A percentile compares a stretch with the other conserved stretches of the same genome.
Conservation (phyloP, 2,329 filamentous ascomycete genomes). For the Fusarium palustre region DNA sequence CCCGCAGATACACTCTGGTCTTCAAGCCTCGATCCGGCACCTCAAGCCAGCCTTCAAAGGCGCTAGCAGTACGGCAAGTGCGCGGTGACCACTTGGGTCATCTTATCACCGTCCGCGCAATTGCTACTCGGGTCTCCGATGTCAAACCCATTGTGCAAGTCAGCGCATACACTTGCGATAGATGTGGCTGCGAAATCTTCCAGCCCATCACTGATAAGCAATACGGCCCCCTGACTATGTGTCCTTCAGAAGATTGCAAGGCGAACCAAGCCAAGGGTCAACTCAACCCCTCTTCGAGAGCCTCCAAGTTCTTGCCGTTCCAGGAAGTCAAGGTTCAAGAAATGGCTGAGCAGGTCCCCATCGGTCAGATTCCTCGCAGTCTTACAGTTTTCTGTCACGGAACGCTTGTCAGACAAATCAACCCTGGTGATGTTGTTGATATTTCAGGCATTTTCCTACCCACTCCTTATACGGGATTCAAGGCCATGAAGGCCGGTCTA, state of each 20-base stretch:
- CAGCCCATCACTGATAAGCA: constrained; percentile 93
- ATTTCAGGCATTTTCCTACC: constrained; percentile 95
- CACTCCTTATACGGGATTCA: constrained; percentile 98
- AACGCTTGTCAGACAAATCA: constrained; percentile 85
- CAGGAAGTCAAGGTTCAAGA: constrained; percentile 99
- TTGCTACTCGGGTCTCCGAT: constrained; percentile 94
- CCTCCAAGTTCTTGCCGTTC: constrained; percentile 96
- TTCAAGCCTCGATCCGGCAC: constrained; percentile 91
- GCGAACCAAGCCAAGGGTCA: constrained; percentile 93
- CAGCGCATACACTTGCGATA: constrained; percentile 97
- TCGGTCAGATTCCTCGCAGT: constrained; percentile 94
- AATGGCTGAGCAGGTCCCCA: constrained; percentile 98
- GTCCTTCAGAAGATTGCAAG: constrained; percentile 90
- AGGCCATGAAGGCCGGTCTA: constrained; percentile 95
- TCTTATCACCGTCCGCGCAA: constrained; percentile 93
- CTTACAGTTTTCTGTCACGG: constrained; percentile 92
- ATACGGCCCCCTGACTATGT: constrained; percentile 87
- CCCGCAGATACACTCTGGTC: constrained; percentile 92
- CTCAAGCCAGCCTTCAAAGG: constrained; percentile 70
- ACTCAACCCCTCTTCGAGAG: constrained; percentile 92
- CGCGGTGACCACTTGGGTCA: constrained; percentile 92
- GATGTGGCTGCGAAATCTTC: constrained; percentile 97
- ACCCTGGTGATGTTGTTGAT: constrained; percentile 93
- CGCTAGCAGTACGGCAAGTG: constrained; percentile 91
- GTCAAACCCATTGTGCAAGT: constrained; percentile 98